Evolutionary conservation across 768 basidiomycete species (phyloP), one percentile per base, ranked within the genome.

Genomic region (Filobasidium wieringae): DNA sequence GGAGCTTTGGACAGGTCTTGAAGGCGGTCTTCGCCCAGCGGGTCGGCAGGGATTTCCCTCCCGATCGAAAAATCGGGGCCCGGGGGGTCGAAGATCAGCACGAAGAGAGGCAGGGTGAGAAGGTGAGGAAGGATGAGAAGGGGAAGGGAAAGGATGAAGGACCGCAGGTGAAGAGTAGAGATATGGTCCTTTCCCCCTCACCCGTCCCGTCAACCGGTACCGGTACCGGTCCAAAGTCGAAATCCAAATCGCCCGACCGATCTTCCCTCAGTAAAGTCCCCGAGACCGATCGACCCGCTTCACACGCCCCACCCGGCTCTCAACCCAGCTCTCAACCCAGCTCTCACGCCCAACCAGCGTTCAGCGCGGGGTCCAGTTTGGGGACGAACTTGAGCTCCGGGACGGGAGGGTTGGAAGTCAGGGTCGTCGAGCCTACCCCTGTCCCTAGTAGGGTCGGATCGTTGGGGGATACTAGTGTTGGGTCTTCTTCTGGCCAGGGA

Each of bases 391-490:
- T n/a, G n/a, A n/a, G n/a, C n/a, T n/a, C n/a, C n/a, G n/a, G n/a
- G n/a, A n/a, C n/a, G 9, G 33, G 52, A 15, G 59, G 59, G 19
- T 55, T 55, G 2, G 34, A 57, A 27, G 60, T 61, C 12, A 34
- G 53, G 14, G 55, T 61, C 6, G 67, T 73, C 22, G 70, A 71
- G 50, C 72, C 72, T 12, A 73, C 72, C 17, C 72, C 72, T 27
- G 72, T 68, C 1, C 70, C 72, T 4, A 65, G 63, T 49, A 62
- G 72, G 15, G 72, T 69, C 0, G 70, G 70, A 7, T 70, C 68
- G 43, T 57, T 73, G 6, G 69, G 69, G 7, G 69, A 65, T 14
- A 68, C 66, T 19, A 66, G 65, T 47, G n/a, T 56, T 40, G 17
- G 7, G 32, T 3, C 41, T 56, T 19, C 39, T 32, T 19, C 40